These are phyloP conservation scores for Scenedesmus sp. DNA, from an alignment of 163 green algal genomes.

Conservation along the genomic window DNA sequence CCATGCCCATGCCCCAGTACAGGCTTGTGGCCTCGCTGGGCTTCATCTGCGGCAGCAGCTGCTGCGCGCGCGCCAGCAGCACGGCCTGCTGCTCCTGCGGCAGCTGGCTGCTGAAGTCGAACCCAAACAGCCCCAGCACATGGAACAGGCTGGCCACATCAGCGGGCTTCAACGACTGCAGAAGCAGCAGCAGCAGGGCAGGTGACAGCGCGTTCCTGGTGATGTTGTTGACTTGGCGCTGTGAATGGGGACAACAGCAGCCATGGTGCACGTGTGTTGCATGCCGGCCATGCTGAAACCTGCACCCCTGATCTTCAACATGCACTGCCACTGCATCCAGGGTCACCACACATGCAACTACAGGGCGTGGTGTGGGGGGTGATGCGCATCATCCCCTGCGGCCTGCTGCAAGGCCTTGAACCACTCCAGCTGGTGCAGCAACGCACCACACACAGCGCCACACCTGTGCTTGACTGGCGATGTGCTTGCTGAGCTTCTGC, in stretches of 20 bases:
- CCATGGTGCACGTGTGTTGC: not conserved
- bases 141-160: constrained; percentile 59
- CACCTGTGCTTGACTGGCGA: constrained; percentile 28
- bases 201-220: not conserved
- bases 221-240: not conserved
- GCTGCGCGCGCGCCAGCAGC: constrained; percentile 45
- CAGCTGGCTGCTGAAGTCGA: not conserved
- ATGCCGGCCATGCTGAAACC: not conserved
- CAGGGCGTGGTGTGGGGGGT: too few relatives aligned
- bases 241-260: not conserved
- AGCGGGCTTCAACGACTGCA: constrained; percentile 33
- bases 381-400: too few relatives aligned
- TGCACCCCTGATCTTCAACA: not conserved
- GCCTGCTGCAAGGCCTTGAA: too few relatives aligned
- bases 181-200: constrained; percentile 22
- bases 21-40: constrained; percentile 45
- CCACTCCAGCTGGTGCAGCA: not conserved
- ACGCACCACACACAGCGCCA: not conserved
- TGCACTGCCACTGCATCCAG: not conserved
- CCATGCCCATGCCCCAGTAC: constrained; percentile 60
- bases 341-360: too few relatives aligned
- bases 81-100: not conserved
- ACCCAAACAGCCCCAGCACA: constrained; percentile 59
- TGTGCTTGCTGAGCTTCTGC: not conserved
- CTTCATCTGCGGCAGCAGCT: constrained; percentile 49